These are phyloP conservation scores for Lathyrus sativus DNA, from an alignment of 306 rosid genomes.

Conservation along the genomic window DNA sequence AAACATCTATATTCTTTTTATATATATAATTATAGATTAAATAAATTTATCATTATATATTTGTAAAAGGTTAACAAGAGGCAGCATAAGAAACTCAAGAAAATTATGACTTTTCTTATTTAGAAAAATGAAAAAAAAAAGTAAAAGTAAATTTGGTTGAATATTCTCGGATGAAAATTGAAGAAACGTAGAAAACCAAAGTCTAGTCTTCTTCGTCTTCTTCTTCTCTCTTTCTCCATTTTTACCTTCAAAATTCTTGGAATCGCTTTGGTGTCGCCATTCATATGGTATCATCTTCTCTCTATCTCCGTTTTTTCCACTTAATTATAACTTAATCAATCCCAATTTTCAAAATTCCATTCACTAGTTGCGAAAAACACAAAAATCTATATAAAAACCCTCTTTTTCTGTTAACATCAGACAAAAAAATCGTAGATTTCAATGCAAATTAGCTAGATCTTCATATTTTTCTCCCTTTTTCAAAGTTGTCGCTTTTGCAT, in stretches of 20 bases:
- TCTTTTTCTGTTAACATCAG: neutral
- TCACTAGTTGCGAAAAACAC: neutral
- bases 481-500: constrained; percentile 14
- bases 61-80: too few species aligned
- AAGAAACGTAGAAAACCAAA: neutral
- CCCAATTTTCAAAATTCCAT: neutral
- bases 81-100: too few species aligned
- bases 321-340: neutral
- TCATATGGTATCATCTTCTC: neutral
- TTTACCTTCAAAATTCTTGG: neutral
- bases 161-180: neutral
- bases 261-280: neutral
- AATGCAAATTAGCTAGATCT: constrained; percentile 35
- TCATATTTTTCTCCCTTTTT: neutral
- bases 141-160: neutral
- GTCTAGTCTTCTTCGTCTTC: neutral
- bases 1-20: too few species aligned
- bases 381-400: constrained; percentile 16
- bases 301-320: neutral
- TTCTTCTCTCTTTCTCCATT: neutral
- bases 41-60: too few species aligned
- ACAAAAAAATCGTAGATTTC: constrained; percentile 38
- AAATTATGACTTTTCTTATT: neutral
- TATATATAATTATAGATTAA: too few species aligned
- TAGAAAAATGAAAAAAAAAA: neutral